phyloP scores from a whole-genome alignment of 108 stramenopile species.

The Schizochytrium sp. region DNA sequence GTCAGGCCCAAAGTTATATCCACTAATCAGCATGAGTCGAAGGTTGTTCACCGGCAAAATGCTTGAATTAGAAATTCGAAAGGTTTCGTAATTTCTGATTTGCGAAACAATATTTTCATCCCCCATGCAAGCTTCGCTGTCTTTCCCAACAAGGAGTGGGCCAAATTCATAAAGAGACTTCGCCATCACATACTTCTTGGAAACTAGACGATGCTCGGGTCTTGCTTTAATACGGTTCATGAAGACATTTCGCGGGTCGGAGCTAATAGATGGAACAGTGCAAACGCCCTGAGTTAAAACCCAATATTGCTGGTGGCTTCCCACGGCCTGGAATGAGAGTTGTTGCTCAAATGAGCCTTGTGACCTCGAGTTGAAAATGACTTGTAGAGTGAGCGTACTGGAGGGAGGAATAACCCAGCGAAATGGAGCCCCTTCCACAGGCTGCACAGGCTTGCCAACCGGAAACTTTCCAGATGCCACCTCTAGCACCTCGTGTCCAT shows the following conservation, averaged over 20 bases:
- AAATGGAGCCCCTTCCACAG: not conserved
- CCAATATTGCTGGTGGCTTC: constrained; percentile 61
- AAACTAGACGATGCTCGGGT: constrained; percentile 59
- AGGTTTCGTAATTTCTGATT: constrained; percentile 71
- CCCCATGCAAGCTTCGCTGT: constrained; percentile 32
- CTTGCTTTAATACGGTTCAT: constrained; percentile 75
- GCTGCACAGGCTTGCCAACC: not conserved
- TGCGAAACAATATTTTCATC: not conserved
- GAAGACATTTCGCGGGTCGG: constrained; percentile 78
- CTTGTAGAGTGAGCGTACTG: constrained; percentile 62
- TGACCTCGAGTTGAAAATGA: constrained; percentile 67
- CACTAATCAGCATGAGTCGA: constrained; percentile 17
- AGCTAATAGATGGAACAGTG: constrained; percentile 74
- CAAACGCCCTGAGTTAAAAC: constrained; percentile 67
- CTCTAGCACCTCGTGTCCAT: no score
- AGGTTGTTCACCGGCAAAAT: constrained; percentile 16
- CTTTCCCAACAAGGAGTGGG: constrained; percentile 66
- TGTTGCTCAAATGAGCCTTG: constrained; percentile 66
- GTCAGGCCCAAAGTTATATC: not conserved
- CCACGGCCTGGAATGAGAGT: constrained; percentile 76
- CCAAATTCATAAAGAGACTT: constrained; percentile 75
- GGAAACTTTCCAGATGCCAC: not conserved
- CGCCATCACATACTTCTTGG: constrained; percentile 63
- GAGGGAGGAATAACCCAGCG: constrained; percentile 73
- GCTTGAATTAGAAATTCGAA: constrained; percentile 76